Base-by-base conservation (phyloP, 345 rosid species). In the Firmiana major region DNA sequence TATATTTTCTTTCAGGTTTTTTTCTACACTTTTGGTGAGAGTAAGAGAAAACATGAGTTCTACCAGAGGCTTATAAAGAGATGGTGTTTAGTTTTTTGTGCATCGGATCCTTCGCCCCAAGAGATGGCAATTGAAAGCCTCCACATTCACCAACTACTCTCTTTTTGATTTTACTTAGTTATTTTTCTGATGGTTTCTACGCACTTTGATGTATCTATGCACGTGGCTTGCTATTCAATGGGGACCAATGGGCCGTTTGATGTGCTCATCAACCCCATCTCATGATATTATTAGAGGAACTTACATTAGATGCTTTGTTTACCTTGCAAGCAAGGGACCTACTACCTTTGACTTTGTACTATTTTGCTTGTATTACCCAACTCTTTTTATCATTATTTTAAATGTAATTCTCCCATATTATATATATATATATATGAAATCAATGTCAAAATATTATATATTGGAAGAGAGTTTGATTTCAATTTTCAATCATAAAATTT, bases 161-260 rank as follows among this genome's bases (percentile, higher is more conserved):
- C 34, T 17, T 64, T 45, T 75, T 73, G 0, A 12, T 46, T 43
- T 38, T 6, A 5, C 6, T 12, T 7, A 2, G 51, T 42, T 5
- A 7, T 16, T 22, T 15, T n/a, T 10, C 34, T 48, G 17, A 51
- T 51, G 55, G 55, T 16, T 68, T 80, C 77, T 74, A 83, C 89
- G 74, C 78, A 86, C 87, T 90, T 82, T 83, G 84, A 85, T 86
- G 93, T 82, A 83, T 71, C 79, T 43, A 68, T 80, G 86, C 94
- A 88, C 94, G 92, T 88, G 94, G 85, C 65, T 83, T 82, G 89
- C 83, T 65, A 75, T 81, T 68, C 76, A 36, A 75, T 85, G 85
- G 83, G 43, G 72, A 65, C 62, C 71, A 64, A 17, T 9, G 26
- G 15, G 48, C 4, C 26, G 6, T 38, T 51, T 19, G 46, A 64